Percentiles rank a stretch among this genome's conserved stretches.
phyloP scores from a whole-genome alignment of 1,284 basidiomycete species.

The Abortiporus biennis region DNA sequence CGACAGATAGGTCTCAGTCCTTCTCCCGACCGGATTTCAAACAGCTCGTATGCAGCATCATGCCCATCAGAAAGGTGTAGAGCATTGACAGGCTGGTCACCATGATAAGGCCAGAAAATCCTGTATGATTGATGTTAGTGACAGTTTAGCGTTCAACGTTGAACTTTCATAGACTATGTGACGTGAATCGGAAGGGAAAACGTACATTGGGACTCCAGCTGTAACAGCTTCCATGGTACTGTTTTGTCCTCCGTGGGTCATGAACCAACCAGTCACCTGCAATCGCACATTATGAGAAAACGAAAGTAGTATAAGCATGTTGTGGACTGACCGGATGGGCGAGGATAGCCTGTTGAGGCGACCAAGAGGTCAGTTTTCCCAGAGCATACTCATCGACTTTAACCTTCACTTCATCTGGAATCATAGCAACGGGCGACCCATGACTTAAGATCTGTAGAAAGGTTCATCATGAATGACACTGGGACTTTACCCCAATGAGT shows the following conservation, averaged over 20 bases:
- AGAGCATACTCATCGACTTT: slow-evolving; percentile 5
- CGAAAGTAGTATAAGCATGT: not conserved
- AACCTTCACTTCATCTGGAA: not conserved
- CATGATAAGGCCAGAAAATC: slow-evolving; percentile 22
- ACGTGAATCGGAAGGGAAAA: not conserved
- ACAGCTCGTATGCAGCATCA: slow-evolving; percentile 21
- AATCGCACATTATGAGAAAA: not conserved
- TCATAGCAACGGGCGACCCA: slow-evolving; percentile 1
- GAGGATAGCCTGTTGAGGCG: slow-evolving; percentile 7
- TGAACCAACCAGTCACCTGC: slow-evolving; percentile 8
- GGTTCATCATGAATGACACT: not conserved
- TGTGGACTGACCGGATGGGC: slow-evolving; percentile 2
- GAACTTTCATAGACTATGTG: not conserved
- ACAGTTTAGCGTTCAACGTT: not conserved
- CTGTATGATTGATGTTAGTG: no score
- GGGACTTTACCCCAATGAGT: not conserved
- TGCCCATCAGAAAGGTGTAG: slow-evolving; percentile 15
- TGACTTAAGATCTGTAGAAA: slow-evolving; percentile 5
- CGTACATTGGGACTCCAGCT: slow-evolving; percentile 8
- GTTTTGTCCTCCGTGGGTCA: slow-evolving; percentile 11
- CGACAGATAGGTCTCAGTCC: slow-evolving; percentile 15
- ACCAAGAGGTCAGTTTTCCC: slow-evolving; percentile 1
- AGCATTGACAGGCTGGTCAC: slow-evolving; percentile 20
- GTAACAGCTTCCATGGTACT: slow-evolving; percentile 9
- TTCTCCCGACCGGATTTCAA: slow-evolving; percentile 20